phyloP scores from a whole-genome alignment of 352 stramenopile genomes.

The Thalassiosira mediterranea region DNA sequence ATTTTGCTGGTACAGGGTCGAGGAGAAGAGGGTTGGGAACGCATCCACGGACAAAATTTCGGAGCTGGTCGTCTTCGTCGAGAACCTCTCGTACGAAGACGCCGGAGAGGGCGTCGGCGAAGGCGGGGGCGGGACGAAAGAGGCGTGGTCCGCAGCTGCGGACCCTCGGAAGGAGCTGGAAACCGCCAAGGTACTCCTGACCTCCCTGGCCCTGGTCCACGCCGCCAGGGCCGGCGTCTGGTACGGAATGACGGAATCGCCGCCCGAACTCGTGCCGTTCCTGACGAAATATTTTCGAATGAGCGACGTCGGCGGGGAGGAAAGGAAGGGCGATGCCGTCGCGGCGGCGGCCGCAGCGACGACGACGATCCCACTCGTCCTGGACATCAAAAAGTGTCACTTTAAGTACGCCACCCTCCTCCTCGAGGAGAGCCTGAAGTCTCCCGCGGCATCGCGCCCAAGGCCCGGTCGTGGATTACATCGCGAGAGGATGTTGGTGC shows the following conservation, averaged over 20 bases:
- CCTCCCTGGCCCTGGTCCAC: conserved; percentile 67
- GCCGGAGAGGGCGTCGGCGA: neutral
- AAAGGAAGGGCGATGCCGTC: too few relatives aligned
- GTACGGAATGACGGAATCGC: conserved; percentile 66
- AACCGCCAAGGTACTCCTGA: conserved; percentile 51
- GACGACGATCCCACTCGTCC: conserved; percentile 52
- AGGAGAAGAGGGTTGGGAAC: conserved; percentile 44
- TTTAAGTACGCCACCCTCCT: conserved; percentile 66
- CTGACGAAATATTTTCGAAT: conserved; percentile 71
- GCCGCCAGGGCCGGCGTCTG: conserved; percentile 55
- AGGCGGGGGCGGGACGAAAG: neutral
- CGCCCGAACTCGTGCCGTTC: conserved; percentile 41
- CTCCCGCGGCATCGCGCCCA: neutral
- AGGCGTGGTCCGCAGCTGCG: too few relatives aligned
- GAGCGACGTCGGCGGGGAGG: conserved; percentile 25
- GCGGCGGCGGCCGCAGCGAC: neutral
- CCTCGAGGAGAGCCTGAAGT: conserved; percentile 49
- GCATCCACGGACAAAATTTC: conserved; percentile 39
- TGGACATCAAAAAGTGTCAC: conserved; percentile 78
- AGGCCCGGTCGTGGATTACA: neutral
- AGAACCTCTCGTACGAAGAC: conserved; percentile 33
- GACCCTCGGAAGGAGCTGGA: conserved; percentile 21
- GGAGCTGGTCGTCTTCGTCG: conserved; percentile 56
- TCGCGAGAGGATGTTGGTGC: conserved; percentile 34
- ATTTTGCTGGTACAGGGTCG: conserved; percentile 60